A percentile compares a stretch with the other conserved stretches of the same genome.
Evolutionary conservation across 768 basidiomycete genomes (phyloP).

Genomic region (Dictyophora rubrovolvata): DNA sequence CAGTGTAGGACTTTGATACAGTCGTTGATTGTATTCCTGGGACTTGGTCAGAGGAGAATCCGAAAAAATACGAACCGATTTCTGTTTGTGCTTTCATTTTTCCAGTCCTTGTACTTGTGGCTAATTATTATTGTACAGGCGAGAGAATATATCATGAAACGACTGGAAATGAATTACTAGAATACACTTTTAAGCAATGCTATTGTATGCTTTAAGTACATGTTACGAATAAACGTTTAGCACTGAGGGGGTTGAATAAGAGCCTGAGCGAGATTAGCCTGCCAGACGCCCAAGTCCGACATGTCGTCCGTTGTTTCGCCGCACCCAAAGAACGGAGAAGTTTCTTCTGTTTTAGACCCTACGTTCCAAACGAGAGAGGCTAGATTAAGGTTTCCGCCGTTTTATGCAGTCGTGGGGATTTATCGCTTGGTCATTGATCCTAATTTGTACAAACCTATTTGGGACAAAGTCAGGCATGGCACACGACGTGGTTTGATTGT

Average conservation of each 20-base stretch:
- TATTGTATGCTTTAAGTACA: too few species aligned
- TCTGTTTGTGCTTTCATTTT: neutral
- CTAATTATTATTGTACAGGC: constrained; percentile 15
- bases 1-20: neutral
- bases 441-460: constrained; percentile 58
- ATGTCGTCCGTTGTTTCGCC: neutral
- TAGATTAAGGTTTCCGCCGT: constrained; percentile 68
- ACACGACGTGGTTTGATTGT: constrained; percentile 57
- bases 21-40: constrained; percentile 43
- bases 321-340: neutral
- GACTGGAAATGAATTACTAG: constrained; percentile 17
- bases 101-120: neutral
- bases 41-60: constrained; percentile 33
- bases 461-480: constrained; percentile 81
- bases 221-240: too few species aligned
- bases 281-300: too few species aligned
- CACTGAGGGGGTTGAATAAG: too few species aligned
- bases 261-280: too few species aligned
- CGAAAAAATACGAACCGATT: constrained; percentile 42
- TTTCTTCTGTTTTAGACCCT: neutral
- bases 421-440: constrained; percentile 75
- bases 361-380: neutral
- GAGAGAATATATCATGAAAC: constrained; percentile 29
- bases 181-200: neutral
- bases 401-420: constrained; percentile 75